Evolutionary conservation across 2,329 filamentous ascomycete species (phyloP).

Genomic region (Colletotrichum sp.): DNA sequence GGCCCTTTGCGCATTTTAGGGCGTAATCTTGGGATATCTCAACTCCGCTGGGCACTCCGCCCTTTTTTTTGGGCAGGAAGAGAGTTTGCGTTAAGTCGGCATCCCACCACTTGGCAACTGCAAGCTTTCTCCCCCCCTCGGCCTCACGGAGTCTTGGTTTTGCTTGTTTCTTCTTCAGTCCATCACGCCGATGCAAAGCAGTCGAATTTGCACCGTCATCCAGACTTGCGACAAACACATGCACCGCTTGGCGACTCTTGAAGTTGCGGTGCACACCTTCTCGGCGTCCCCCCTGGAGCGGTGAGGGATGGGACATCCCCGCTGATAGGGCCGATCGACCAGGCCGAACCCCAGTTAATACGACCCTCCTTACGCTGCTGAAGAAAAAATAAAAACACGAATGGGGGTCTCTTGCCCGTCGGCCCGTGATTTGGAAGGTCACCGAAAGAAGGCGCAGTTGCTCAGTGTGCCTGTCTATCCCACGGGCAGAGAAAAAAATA

Average conservation of each 20-base stretch:
- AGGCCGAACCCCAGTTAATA: constrained; percentile 13
- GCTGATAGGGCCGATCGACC: constrained; percentile 20
- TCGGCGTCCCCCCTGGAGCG: not conserved
- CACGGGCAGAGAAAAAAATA: not conserved
- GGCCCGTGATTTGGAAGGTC: not conserved
- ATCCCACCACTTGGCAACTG: not conserved
- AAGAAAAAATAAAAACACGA: not conserved
- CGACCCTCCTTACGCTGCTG: not conserved
- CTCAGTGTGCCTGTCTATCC: not conserved
- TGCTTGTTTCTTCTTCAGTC: not conserved
- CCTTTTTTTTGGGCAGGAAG: not conserved
- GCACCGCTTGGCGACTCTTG: not conserved
- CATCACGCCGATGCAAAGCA: not conserved
- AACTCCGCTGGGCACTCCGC: not conserved
- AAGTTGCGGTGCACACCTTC: not conserved
- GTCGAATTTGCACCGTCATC: not conserved
- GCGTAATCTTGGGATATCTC: not conserved
- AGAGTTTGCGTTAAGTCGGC: not conserved
- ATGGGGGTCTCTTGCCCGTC: not conserved
- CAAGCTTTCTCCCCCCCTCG: not conserved
- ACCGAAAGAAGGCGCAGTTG: not conserved
- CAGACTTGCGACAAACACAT: not conserved
- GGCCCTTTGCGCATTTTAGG: not conserved
- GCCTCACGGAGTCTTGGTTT: not conserved
- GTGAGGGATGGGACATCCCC: constrained; percentile 4